Conservation (phyloP, 495 filamentous ascomycete genomes). For the Thermochaetoides thermophila region DNA sequence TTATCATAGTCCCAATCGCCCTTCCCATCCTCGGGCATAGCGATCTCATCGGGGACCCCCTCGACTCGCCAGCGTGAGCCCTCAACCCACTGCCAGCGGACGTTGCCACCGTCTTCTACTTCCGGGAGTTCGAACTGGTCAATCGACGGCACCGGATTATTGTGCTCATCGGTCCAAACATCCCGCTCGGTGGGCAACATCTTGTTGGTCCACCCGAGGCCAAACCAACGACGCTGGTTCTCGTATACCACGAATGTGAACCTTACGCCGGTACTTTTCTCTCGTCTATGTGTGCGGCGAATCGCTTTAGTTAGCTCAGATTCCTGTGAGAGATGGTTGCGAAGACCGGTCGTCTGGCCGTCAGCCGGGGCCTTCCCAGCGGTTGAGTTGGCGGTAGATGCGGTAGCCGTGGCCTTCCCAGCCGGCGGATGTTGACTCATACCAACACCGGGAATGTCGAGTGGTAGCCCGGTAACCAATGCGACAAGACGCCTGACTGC, state of each 20-base stretch:
- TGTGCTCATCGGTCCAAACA: slow-evolving; percentile 91
- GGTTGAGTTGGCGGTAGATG: background rate
- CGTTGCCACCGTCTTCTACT: slow-evolving; percentile 57
- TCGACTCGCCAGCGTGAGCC: slow-evolving; percentile 80
- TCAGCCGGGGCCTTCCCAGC: slow-evolving; percentile 3
- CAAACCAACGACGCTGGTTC: slow-evolving; percentile 92
- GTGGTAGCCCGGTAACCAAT: slow-evolving; percentile 64
- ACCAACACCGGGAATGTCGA: slow-evolving; percentile 32
- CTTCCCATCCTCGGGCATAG: slow-evolving; percentile 27
- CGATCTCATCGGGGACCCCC: slow-evolving; percentile 44
- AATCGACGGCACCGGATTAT: slow-evolving; percentile 61
- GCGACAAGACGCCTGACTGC: slow-evolving; percentile 49
- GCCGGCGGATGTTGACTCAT: too few relatives aligned
- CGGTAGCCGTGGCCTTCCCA: slow-evolving; percentile 5
- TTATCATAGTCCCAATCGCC: slow-evolving; percentile 35
- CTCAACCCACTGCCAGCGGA: slow-evolving; percentile 80
- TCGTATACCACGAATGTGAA: slow-evolving; percentile 96
- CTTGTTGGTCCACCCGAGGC: slow-evolving; percentile 85
- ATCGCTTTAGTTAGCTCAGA: slow-evolving; percentile 25
- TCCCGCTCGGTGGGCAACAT: slow-evolving; percentile 77
- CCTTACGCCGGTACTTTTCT: slow-evolving; percentile 55
- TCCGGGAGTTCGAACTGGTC: slow-evolving; percentile 79
- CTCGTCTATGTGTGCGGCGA: slow-evolving; percentile 13
- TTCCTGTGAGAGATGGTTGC: slow-evolving; percentile 11
- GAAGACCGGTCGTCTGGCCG: too few relatives aligned